phyloP scores from a whole-genome alignment of 169 alveolate genomes.

The Babesia caballi region DNA sequence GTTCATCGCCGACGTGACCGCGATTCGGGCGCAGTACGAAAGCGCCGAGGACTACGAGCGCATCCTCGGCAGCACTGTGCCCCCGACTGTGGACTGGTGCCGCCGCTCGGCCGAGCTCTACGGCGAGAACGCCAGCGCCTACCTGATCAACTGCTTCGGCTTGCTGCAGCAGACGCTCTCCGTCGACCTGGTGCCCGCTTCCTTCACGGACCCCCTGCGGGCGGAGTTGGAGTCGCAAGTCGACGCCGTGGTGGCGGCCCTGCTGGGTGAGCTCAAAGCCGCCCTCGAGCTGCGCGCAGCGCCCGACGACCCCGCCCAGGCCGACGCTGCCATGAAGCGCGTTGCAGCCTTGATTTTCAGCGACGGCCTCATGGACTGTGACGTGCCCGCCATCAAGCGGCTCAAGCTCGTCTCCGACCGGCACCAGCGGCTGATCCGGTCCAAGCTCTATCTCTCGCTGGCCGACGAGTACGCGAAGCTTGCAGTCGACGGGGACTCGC shows the following conservation, averaged over 20 bases:
- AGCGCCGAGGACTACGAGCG: neutral
- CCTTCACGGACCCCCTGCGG: neutral
- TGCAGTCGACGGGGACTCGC: constrained; percentile 25
- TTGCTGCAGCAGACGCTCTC: neutral
- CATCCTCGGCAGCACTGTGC: neutral
- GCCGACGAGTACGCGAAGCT: constrained; percentile 23
- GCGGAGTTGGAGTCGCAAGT: neutral
- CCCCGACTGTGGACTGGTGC: constrained; percentile 5
- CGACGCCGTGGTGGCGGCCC: neutral
- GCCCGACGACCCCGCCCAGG: neutral
- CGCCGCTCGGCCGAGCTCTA: neutral
- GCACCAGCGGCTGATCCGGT: neutral
- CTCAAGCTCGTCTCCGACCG: neutral
- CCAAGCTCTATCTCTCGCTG: constrained; percentile 15
- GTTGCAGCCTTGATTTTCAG: constrained; percentile 5
- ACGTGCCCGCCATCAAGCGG: neutral
- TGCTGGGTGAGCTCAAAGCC: neutral
- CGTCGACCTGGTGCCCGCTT: neutral
- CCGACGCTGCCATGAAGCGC: neutral
- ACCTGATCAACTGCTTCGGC: constrained; percentile 15
- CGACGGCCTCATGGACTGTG: constrained; percentile 15
- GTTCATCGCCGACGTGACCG: neutral
- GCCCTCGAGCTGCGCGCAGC: neutral
- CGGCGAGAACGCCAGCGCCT: constrained; percentile 13
- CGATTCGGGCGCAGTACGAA: neutral